Evolutionary conservation across 1,284 basidiomycete species (phyloP).

Genomic region (Ceratobasidium sp.): DNA sequence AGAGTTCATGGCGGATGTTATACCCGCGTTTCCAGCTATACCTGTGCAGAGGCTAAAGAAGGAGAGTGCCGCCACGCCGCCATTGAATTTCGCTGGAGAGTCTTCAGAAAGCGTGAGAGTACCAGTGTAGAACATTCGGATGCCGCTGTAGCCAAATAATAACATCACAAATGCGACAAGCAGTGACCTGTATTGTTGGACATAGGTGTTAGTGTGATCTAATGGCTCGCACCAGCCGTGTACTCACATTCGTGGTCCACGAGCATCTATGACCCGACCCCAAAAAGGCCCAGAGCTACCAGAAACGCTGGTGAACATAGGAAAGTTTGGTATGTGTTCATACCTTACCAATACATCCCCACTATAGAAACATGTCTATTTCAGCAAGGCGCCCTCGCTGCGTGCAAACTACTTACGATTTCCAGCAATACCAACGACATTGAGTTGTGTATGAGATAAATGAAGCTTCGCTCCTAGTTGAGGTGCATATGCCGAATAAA

Average conservation of each 20-base stretch:
- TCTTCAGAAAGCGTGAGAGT: constrained; percentile 46
- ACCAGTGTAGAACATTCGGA: constrained; percentile 68
- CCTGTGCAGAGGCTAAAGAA: constrained; percentile 55
- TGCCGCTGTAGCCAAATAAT: constrained; percentile 72
- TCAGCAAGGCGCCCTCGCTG: constrained; percentile 23
- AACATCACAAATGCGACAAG: constrained; percentile 62
- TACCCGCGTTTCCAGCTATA: constrained; percentile 50
- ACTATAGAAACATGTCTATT: constrained; percentile 14
- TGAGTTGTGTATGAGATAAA: constrained; percentile 78
- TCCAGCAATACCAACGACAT: constrained; percentile 74
- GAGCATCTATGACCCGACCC: constrained; percentile 73
- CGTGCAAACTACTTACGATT: constrained; percentile 61
- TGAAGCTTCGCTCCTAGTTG: constrained; percentile 76
- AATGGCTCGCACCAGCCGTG: constrained; percentile 57
- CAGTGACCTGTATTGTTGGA: constrained; percentile 48
- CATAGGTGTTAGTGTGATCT: constrained; percentile 37
- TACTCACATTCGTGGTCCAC: constrained; percentile 66
- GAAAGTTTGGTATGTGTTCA: constrained; percentile 31
- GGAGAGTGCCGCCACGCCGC: constrained; percentile 49
- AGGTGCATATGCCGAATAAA: constrained; percentile 71
- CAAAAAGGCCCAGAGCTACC: constrained; percentile 69
- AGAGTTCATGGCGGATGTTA: constrained; percentile 54
- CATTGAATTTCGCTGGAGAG: constrained; percentile 18
- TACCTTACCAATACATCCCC: constrained; percentile 32
- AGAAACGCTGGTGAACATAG: constrained; percentile 58